These are phyloP conservation scores for Phytophthora boehmeriae DNA, from an alignment of 352 stramenopile species.

Conservation along the genomic window DNA sequence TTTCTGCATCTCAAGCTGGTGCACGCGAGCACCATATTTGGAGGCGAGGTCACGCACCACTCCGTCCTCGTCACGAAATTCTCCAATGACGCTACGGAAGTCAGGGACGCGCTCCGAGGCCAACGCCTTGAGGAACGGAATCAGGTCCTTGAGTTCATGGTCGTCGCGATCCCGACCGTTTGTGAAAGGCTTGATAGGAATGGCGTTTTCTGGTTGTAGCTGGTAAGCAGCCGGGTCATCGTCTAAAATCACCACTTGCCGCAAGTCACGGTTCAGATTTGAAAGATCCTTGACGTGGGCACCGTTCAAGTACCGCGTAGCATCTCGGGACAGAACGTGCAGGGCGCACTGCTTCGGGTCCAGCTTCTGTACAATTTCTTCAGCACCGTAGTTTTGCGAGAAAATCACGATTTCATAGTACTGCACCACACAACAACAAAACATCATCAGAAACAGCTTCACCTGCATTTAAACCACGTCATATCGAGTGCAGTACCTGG, in stretches of 20 bases:
- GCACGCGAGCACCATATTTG: constrained; percentile 82
- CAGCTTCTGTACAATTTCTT: constrained; percentile 82
- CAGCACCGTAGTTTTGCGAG: constrained; percentile 82
- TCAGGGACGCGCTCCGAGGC: constrained; percentile 77
- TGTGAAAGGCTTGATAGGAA: constrained; percentile 80
- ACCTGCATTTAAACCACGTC: neutral
- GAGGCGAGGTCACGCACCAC: constrained; percentile 76
- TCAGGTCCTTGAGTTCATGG: constrained; percentile 79
- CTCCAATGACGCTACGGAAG: constrained; percentile 74
- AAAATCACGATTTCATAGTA: constrained; percentile 92
- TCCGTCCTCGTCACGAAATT: constrained; percentile 86
- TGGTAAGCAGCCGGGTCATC: constrained; percentile 83
- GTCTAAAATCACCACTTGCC: constrained; percentile 86
- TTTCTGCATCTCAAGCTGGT: constrained; percentile 82
- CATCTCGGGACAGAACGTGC: constrained; percentile 82
- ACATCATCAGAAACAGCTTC: neutral
- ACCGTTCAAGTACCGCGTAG: constrained; percentile 83
- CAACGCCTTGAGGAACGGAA: constrained; percentile 86
- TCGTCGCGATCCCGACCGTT: constrained; percentile 82
- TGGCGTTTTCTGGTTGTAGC: constrained; percentile 85
- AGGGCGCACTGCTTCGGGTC: constrained; percentile 85
- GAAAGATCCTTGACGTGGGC: constrained; percentile 85
- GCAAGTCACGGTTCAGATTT: constrained; percentile 82
- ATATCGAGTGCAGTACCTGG: constrained; percentile 37
- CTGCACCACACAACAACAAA: constrained; percentile 16